A percentile compares a stretch with the other conserved stretches of the same genome.
Conservation (phyloP, 805 yeast species). For the Kodamaea hsintzibuensis region DNA sequence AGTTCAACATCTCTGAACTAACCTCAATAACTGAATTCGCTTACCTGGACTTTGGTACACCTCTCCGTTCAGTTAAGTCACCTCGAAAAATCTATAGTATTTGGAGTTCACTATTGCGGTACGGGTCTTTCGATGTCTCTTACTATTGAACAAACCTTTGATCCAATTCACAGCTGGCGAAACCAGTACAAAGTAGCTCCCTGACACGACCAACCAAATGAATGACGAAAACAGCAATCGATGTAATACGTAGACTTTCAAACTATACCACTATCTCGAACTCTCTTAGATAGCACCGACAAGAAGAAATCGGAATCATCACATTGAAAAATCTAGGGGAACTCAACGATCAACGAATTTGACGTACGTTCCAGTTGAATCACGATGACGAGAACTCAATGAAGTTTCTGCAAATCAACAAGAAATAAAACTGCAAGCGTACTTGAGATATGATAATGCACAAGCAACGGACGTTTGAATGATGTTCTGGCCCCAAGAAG, state of each 20-base stretch:
- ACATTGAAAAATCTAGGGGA: not conserved
- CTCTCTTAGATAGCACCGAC: not conserved
- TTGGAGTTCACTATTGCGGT: conserved; percentile 3
- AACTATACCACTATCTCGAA: not conserved
- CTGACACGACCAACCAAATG: not conserved
- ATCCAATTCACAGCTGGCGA: not conserved
- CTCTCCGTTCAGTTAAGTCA: not conserved
- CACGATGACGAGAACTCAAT: not conserved
- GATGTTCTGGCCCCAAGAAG: conserved; percentile 1
- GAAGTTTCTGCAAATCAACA: not conserved
- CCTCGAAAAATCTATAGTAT: not conserved
- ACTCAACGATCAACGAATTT: not conserved
- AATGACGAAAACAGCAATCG: not conserved
- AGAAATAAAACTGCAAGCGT: not conserved
- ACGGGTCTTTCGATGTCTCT: conserved; percentile 6
- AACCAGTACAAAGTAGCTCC: not conserved
- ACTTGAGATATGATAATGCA: not conserved
- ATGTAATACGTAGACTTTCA: not conserved
- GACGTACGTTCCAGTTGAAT: not conserved
- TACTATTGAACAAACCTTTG: not conserved
- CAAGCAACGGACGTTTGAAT: conserved; percentile 2
- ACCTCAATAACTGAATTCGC: not conserved
- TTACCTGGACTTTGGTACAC: not conserved
- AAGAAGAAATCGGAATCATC: not conserved
- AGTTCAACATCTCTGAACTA: not conserved